Base-by-base conservation (phyloP, 148 eudicot species). In the Silene conica region DNA sequence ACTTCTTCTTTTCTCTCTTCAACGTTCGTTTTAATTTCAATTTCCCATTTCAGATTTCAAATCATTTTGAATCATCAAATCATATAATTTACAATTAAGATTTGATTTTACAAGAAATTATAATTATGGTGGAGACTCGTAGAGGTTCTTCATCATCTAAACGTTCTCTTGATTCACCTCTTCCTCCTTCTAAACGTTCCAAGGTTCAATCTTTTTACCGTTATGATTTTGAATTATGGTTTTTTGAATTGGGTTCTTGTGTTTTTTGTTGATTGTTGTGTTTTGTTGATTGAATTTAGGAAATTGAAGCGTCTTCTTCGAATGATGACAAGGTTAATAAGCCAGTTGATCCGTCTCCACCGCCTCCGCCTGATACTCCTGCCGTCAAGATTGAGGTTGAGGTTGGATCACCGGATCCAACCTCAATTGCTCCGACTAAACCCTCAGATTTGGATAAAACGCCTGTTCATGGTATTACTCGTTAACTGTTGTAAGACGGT, bases 61-160 rank as follows among this genome's bases (percentile, higher is more conserved):
- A 22, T 23, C 13, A 22, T 8, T 8, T 4, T 0, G 15, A 22
- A 62, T 56, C 59, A 62, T 56, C 59, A 12, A 9, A 8, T 9
- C 14, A 61, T 6, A 22, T 0, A 61, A 22, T 8, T 21, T 11
- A 22, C 8, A 16, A 18, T 65, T 41, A 18, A 38, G 12, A 31
- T 16, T 64, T 4, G 2, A 18, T 59, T 57, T 65, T n/a, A 18
- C 6, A 3, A 16, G 4, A 31, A 1, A 15, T 22, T 14, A 5
- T 22, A 71, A 34, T 65, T 54, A 92, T 92, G 97, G 97, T 92
- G 41, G 95, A 89, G 77, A 92, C 97, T 52, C 86, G 97, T 18
- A 80, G 97, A 23, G 82, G 95, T 76, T 86, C 94, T 31, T 86
- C 97, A 34, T 83, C 95, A 5, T 85, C 97, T 9, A 92, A 92